These are phyloP conservation scores for Malus sieversii DNA, from an alignment of 306 rosid genomes.

Conservation along the genomic window DNA sequence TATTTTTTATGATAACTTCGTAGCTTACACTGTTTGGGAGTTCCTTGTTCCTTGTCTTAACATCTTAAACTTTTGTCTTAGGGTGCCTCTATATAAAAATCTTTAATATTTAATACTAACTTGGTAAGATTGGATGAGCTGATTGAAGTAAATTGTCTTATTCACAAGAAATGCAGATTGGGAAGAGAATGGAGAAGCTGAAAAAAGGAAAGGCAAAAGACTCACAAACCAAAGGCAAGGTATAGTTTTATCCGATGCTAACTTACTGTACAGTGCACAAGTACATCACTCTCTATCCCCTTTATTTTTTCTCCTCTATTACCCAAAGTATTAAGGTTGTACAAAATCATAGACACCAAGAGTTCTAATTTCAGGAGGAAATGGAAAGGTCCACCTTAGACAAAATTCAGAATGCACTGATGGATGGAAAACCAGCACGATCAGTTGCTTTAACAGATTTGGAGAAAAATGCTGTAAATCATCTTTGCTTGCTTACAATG, in stretches of 20 bases:
- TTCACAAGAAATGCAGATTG: constrained; percentile 84
- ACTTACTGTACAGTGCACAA: not conserved
- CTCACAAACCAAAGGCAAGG: constrained; percentile 83
- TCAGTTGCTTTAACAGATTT: constrained; percentile 73
- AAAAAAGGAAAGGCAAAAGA: constrained; percentile 82
- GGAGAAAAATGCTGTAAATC: constrained; percentile 72
- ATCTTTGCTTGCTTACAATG: constrained; percentile 88
- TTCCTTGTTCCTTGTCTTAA: constrained; percentile 9
- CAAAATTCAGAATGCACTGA: constrained; percentile 60
- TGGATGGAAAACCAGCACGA: constrained; percentile 96
- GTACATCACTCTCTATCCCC: not conserved
- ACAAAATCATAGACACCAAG: not conserved
- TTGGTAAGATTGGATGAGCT: constrained; percentile 25
- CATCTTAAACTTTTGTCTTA: not conserved
- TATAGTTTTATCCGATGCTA: constrained; percentile 2
- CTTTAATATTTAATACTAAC: not conserved
- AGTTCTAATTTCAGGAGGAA: constrained; percentile 55
- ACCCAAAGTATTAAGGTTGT: not conserved
- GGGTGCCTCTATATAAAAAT: not conserved
- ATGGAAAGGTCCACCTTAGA: constrained; percentile 81
- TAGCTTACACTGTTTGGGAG: not conserved
- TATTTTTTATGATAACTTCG: not conserved
- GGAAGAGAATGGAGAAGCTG: constrained; percentile 84
- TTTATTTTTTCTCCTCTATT: not conserved
- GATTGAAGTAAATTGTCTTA: constrained; percentile 43